Evolutionary conservation across 805 yeast genomes (phyloP), one percentile per base, ranked within the genome.

Genomic region (Candida insectalens): DNA sequence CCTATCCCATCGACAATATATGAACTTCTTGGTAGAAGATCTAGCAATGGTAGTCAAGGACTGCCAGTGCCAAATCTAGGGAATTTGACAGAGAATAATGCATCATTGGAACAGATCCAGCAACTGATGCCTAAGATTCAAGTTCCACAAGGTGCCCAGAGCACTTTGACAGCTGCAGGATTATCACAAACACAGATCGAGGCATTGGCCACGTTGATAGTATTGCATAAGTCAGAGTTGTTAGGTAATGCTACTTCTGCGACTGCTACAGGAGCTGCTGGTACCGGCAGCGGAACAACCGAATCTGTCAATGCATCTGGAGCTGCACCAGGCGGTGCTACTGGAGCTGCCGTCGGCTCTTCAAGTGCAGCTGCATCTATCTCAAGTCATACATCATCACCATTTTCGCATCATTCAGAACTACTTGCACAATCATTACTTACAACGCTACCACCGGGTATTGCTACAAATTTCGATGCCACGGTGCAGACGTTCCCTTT

Each of bases 91-190:
- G 13, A 19, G 30, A 5, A 9, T 34, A n/a, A n/a, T n/a, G 16
- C 9, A 15, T 25, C 18, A 12, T 3, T 14, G 12, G 28, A 3
- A 22, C 30, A 27, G 21, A 27, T 33, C 23, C 10, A 20, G 25
- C 7, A 36, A 35, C 6, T 36, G 27, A 47, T 76, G 21, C 85
- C 87, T 12, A 69, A 70, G 42, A 73, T 77, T 12, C 69, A 71
- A 0, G 83, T 82, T 4, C 92, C 92, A 2, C 74, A 74, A 5
- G 84, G 85, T 8, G 89, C 88, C 2, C 70, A 73, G 41, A 56
- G 64, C 15, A 70, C 85, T 1, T 53, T 82, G 29, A 67, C 67
- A 5, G 69, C 73, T 5, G 84, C 78, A 3, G 92, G 92, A 0
- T 63, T 82, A 27, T 62, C 74, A 2, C 72, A 67, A 36, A 74